Evolutionary conservation across 148 eudicot species (phyloP), one percentile per base, ranked within the genome.

Genomic region (Pouteria glomerata): DNA sequence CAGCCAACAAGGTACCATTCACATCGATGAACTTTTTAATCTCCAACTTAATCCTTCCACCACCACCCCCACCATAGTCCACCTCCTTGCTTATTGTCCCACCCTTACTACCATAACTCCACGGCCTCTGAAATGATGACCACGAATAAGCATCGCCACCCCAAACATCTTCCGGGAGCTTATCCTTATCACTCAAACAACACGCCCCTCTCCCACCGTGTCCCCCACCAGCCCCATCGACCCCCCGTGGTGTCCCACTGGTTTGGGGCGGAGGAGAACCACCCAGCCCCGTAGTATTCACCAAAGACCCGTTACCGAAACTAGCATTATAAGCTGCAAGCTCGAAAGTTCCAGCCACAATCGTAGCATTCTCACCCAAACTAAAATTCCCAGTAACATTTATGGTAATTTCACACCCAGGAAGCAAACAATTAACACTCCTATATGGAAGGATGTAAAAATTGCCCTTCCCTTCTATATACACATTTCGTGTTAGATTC

Each of bases 11-110:
- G 27, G 77, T 74, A 45, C 92, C 92, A 76, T 95, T 88, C 77
- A 92, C 87, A 82, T 88, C 90, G 45, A 90, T 73, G 75, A 44
- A 71, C 73, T 41, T 85, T 29, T 30, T 51, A 10, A 92, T 76
- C 61, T 41, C 21, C 64, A 95, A 11, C 86, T 65, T 83, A 58
- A 95, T 82, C 79, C 92, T 75, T 44, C 97, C 99, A 65, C 99
- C 99, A 4, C 99, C 97, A 14, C 97, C 94, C 0, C 97, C 99
- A 51, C 99, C 99, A 70, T 90, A 90, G 63, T 95, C 97, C 55
- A 74, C 79, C 67, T 86, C 94, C 85, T 80, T 87, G 73, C 96
- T 92, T 0, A 90, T 89, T 0, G 92, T 85, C 84, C 99, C 97
- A 10, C 99, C 99, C 61, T 74, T 89, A 85, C 99, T 95, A 45